Evolutionary conservation across 2,329 filamentous ascomycete genomes (phyloP).

Genomic region (Mycogone perniciosa): DNA sequence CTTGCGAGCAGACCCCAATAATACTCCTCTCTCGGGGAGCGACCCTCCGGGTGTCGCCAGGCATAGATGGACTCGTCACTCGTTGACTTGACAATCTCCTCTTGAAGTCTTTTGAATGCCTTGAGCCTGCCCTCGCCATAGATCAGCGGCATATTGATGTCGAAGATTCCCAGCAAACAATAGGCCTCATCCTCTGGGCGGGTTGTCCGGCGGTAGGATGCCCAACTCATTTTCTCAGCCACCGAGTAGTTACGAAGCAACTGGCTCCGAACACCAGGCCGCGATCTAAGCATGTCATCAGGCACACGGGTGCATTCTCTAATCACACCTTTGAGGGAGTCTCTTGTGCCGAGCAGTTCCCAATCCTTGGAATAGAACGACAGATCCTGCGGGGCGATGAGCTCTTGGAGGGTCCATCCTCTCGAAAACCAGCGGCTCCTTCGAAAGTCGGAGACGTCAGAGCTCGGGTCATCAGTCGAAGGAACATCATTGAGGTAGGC

Average conservation of each 20-base stretch:
- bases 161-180: slow-evolving; percentile 27
- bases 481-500: slow-evolving; percentile 21
- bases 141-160: slow-evolving; percentile 29
- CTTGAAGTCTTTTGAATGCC: slow-evolving; percentile 23
- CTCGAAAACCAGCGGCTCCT: slow-evolving; percentile 22
- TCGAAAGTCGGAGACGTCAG: background rate
- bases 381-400: slow-evolving; percentile 22
- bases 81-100: slow-evolving; percentile 25
- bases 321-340: slow-evolving; percentile 17
- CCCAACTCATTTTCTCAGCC: slow-evolving; percentile 27
- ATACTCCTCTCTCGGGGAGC: slow-evolving; percentile 12
- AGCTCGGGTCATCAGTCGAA: background rate
- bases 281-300: slow-evolving; percentile 14
- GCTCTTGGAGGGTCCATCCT: slow-evolving; percentile 26
- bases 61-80: slow-evolving; percentile 26
- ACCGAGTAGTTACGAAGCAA: slow-evolving; percentile 15
- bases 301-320: slow-evolving; percentile 16
- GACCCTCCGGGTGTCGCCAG: slow-evolving; percentile 17
- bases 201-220: slow-evolving; percentile 23
- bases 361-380: slow-evolving; percentile 21
- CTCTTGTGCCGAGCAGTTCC: slow-evolving; percentile 15
- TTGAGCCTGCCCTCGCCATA: slow-evolving; percentile 26
- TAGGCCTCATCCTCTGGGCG: slow-evolving; percentile 27
- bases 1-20: slow-evolving; percentile 24
- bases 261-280: slow-evolving; percentile 4